phyloP scores from a whole-genome alignment of 2,329 filamentous ascomycete species.

The Exophiala mesophila region DNA sequence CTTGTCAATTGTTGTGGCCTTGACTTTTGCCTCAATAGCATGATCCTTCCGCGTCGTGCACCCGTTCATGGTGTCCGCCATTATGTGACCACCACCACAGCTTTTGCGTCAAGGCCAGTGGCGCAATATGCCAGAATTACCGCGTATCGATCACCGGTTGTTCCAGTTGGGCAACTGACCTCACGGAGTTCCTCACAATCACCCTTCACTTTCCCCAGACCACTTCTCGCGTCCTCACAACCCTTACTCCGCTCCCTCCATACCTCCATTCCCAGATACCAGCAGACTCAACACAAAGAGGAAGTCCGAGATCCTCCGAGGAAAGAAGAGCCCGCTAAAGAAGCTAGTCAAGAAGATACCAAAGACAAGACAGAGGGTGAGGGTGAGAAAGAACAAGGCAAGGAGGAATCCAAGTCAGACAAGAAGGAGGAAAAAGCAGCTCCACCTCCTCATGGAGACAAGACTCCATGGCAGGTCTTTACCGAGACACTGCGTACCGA shows the following conservation, averaged over 20 bases:
- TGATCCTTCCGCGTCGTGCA: slow-evolving; percentile 23
- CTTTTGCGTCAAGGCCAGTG: slow-evolving; percentile 16
- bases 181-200: slow-evolving; percentile 6
- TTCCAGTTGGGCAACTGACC: slow-evolving; percentile 1
- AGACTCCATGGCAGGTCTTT: slow-evolving; percentile 98
- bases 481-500: slow-evolving; percentile 91
- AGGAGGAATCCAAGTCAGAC: slow-evolving; percentile 46
- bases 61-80: slow-evolving; percentile 21
- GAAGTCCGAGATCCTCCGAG: slow-evolving; percentile 26
- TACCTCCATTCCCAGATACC: slow-evolving; percentile 16
- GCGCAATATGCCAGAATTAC: slow-evolving; percentile 22
- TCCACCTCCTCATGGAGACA: slow-evolving; percentile 93
- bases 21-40: slow-evolving; percentile 15
- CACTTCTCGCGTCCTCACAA: slow-evolving; percentile 10
- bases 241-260: slow-evolving; percentile 22
- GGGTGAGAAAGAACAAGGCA: slow-evolving; percentile 38
- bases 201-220: slow-evolving; percentile 12
- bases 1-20: background rate
- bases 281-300: slow-evolving; percentile 26
- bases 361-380: slow-evolving; percentile 40
- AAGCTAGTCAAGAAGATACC: slow-evolving; percentile 31
- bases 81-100: slow-evolving; percentile 23
- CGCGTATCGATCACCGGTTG: slow-evolving; percentile 19
- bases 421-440: slow-evolving; percentile 57
- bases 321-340: slow-evolving; percentile 33